phyloP scores from a whole-genome alignment of 345 rosid genomes.

The Hibiscus syriacus region DNA sequence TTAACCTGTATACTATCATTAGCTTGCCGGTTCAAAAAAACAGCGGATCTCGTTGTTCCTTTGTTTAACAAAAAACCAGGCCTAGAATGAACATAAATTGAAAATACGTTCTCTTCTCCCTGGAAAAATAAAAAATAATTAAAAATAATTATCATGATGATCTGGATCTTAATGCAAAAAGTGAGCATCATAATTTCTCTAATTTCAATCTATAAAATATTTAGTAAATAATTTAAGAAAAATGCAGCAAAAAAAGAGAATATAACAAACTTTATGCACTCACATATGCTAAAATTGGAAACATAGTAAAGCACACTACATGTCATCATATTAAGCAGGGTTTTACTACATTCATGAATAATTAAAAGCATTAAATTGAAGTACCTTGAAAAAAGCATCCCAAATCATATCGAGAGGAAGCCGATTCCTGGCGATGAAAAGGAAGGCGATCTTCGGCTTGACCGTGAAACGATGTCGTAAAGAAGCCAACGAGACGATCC shows the following conservation, averaged over 20 bases:
- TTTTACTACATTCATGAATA: neutral
- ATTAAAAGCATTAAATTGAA: neutral
- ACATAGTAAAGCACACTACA: neutral
- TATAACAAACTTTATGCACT: neutral
- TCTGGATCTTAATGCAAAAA: neutral
- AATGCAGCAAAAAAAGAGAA: neutral
- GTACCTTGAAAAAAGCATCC: conserved; percentile 78
- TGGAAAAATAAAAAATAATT: conserved; percentile 29
- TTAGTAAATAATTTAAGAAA: neutral
- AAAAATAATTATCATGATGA: neutral
- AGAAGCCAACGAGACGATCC: conserved; percentile 38
- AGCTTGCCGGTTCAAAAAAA: conserved; percentile 73
- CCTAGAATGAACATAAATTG: conserved; percentile 87
- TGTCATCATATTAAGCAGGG: neutral
- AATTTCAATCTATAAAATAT: neutral
- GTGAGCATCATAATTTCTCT: neutral
- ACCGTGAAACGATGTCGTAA: conserved; percentile 31
- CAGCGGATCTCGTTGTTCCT: conserved; percentile 69
- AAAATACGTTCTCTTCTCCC: conserved; percentile 71
- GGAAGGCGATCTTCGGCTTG: conserved; percentile 67
- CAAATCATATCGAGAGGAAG: conserved; percentile 79
- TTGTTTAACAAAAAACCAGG: conserved; percentile 81
- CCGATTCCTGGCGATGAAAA: conserved; percentile 83
- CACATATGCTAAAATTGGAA: conserved; percentile 4
- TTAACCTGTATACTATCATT: conserved; percentile 83